Evolutionary conservation across 2,329 filamentous ascomycete genomes (phyloP), one percentile per base, ranked within the genome.

Genomic region (Colletotrichum eleusines): DNA sequence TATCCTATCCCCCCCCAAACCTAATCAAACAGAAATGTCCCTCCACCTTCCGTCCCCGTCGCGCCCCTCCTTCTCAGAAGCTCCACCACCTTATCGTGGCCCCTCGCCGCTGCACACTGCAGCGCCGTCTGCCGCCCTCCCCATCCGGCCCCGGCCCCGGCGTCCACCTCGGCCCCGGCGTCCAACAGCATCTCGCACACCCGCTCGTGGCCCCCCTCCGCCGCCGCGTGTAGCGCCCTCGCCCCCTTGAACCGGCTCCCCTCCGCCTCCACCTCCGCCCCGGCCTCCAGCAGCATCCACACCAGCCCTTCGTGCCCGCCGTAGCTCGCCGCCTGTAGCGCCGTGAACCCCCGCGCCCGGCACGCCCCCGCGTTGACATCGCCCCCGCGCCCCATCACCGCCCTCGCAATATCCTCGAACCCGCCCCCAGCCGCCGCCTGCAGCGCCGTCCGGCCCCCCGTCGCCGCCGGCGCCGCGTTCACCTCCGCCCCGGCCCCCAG

Each of bases 51-150:
- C 55, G n/a, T 38, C 42, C 66, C 66, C 69, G 54, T 69, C 48
- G 77, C 76, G 0, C 84, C 84, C 3, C 78, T 78, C 5, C 78
- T 78, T 40, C 78, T 78, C 66, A 87, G 72, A 6, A 80, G 77
- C 66, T 82, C 77, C 3, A 86, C 76, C 35, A 85, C 74, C 12
- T 80, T 80, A 55, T 83, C 77, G 3, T 82, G 78, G 0, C 80
- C 78, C 1, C 77, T 79, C 0, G 86, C 71, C 11, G 74, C 73
- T 18, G 80, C 80, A 3, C 74, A 78, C 66, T 81, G 79, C 28
- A 81, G 57, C 11, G 80, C 77, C 18, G 79, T 81, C 60, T 79
- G 76, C 12, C 76, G 76, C 33, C 50, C 63, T 20, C 50, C 40
- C 55, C 63, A 50, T 38, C 63, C 50, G n/a, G 20, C 20, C 14